phyloP scores from a whole-genome alignment of 2,329 filamentous ascomycete genomes.

The Fusarium buxicola region DNA sequence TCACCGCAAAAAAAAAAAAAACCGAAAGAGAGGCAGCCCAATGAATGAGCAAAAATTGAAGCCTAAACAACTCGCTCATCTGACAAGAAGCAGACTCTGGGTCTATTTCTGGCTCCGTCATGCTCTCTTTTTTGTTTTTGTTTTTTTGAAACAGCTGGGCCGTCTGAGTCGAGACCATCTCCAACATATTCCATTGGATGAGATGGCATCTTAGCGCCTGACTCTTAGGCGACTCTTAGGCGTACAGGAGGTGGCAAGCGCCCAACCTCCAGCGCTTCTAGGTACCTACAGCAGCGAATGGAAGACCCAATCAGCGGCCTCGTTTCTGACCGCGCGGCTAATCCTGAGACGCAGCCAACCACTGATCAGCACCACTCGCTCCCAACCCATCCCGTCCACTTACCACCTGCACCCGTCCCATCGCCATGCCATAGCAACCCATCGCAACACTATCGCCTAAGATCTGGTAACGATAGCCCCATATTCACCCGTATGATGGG shows the following conservation, averaged over 20 bases:
- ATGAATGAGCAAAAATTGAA: conserved; percentile 6
- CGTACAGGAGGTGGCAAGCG: conserved; percentile 18
- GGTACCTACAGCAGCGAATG: neutral
- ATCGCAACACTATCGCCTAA: conserved; percentile 25
- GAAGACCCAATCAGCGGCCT: conserved; percentile 36
- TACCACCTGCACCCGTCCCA: conserved; percentile 8
- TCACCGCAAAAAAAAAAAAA: neutral
- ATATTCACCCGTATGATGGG: neutral
- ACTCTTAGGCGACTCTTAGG: too few species aligned
- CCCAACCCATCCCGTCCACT: conserved; percentile 4
- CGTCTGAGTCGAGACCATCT: neutral
- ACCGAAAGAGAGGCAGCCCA: conserved; percentile 31
- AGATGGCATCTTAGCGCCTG: neutral
- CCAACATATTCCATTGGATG: neutral
- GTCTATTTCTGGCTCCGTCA: neutral
- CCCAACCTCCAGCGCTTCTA: conserved; percentile 24
- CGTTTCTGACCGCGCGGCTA: conserved; percentile 40
- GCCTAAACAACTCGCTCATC: conserved; percentile 14
- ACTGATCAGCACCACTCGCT: conserved; percentile 16
- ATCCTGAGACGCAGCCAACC: conserved; percentile 42
- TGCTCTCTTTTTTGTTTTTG: too few species aligned
- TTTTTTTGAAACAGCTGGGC: conserved; percentile 5
- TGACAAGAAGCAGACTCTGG: neutral
- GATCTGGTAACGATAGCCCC: conserved; percentile 17
- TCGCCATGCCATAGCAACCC: conserved; percentile 19